A percentile compares a stretch with the other conserved stretches of the same genome.
Evolutionary conservation across 345 rosid species (phyloP).

Genomic region (Citrus trifoliata): DNA sequence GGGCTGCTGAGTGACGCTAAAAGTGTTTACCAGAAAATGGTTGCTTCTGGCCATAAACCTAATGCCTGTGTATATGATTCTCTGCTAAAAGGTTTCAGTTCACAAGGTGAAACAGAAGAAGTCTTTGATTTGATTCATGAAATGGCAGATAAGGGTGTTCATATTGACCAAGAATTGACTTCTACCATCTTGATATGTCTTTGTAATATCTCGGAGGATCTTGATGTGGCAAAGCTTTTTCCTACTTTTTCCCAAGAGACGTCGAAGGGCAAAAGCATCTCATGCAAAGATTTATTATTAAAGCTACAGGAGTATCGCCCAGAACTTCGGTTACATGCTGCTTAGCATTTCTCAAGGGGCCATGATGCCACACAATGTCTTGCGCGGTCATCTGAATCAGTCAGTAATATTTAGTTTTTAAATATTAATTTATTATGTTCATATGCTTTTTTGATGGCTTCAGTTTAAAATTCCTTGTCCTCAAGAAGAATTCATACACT

Average conservation of each 20-base stretch:
- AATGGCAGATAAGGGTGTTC: constrained; percentile 47
- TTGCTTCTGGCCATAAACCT: constrained; percentile 51
- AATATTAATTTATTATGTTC: neutral
- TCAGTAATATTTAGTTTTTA: neutral
- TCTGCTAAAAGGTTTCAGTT: constrained; percentile 48
- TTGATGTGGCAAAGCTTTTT: constrained; percentile 30
- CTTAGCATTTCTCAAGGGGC: constrained; percentile 8
- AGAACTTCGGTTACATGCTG: constrained; percentile 1
- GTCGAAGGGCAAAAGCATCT: constrained; percentile 19
- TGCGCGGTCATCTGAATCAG: neutral
- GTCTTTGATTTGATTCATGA: constrained; percentile 39
- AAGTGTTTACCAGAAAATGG: constrained; percentile 47
- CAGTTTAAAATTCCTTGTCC: neutral
- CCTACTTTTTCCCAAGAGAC: constrained; percentile 37
- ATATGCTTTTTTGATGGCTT: neutral
- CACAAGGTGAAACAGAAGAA: constrained; percentile 45
- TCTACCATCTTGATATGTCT: constrained; percentile 53
- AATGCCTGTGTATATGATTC: constrained; percentile 46
- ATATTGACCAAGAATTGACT: constrained; percentile 42
- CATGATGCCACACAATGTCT: neutral
- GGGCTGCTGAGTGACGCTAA: constrained; percentile 57
- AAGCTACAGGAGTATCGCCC: constrained; percentile 21
- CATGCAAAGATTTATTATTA: constrained; percentile 30
- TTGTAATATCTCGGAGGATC: constrained; percentile 35
- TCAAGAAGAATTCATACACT: neutral